These are phyloP conservation scores for Coriaria nepalensis DNA, from an alignment of 306 rosid genomes.

Conservation along the genomic window DNA sequence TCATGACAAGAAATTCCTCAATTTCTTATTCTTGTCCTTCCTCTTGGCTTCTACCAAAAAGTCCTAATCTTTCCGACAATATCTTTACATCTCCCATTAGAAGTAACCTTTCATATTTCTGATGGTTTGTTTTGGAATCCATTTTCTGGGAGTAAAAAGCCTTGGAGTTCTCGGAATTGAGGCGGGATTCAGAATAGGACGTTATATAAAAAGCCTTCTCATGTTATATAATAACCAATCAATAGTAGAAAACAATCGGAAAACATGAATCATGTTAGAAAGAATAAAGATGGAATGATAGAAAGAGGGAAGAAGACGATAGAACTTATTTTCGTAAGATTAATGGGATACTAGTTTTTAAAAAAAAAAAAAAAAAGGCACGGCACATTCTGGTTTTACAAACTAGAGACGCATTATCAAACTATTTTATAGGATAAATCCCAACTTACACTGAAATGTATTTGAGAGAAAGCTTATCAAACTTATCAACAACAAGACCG, in stretches of 20 bases:
- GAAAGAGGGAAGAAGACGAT: too few species aligned
- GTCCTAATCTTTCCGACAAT: slow-evolving; percentile 44
- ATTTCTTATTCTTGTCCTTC: slow-evolving; percentile 36
- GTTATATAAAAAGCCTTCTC: slow-evolving; percentile 3
- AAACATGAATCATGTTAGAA: slow-evolving; percentile 3
- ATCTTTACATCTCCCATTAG: slow-evolving; percentile 36
- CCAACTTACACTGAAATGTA: too few species aligned
- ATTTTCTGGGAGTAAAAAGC: slow-evolving; percentile 7
- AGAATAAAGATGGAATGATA: too few species aligned
- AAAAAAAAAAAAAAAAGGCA: too few species aligned
- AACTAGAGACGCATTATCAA: too few species aligned
- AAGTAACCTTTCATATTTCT: slow-evolving; percentile 19
- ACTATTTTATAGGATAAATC: too few species aligned
- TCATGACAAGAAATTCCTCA: slow-evolving; percentile 17
- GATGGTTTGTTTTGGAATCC: slow-evolving; percentile 13
- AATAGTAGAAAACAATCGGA: slow-evolving; percentile 1
- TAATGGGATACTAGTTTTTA: too few species aligned
- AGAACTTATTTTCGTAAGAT: too few species aligned
- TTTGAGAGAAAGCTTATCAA: too few species aligned
- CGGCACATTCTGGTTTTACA: too few species aligned
- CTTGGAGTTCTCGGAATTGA: slow-evolving; percentile 16
- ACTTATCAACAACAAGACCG: too few species aligned
- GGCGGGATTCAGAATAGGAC: slow-evolving; percentile 15
- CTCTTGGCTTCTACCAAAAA: slow-evolving; percentile 44
- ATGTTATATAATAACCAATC: not conserved